Evolutionary conservation across 192 early-diverging fungal species (phyloP).

Genomic region (Spizellomyces punctatus): DNA sequence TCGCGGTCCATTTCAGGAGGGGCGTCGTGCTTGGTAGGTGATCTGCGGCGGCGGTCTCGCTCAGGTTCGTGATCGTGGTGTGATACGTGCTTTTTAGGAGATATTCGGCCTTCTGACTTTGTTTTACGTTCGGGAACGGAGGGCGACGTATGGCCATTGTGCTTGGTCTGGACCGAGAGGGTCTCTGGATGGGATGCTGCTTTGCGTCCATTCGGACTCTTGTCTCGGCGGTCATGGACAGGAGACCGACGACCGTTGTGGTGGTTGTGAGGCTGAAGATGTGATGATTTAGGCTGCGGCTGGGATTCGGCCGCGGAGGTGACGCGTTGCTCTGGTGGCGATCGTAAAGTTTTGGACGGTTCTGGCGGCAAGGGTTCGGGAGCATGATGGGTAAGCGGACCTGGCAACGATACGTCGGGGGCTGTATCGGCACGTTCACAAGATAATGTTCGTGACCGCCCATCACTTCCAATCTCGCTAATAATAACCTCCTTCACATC

Average conservation of each 20-base stretch:
- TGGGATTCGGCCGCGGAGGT: background rate
- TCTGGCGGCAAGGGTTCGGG: background rate
- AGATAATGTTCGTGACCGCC: conserved; percentile 7
- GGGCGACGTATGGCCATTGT: background rate
- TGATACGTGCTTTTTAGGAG: background rate
- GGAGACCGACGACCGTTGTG: background rate
- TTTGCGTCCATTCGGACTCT: no score
- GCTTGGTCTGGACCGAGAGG: background rate
- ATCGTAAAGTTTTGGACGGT: background rate
- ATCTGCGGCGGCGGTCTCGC: background rate
- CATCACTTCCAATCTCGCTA: conserved; percentile 20
- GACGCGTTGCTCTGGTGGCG: background rate
- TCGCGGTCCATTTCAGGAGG: background rate
- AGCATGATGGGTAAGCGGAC: background rate
- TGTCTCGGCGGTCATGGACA: no score
- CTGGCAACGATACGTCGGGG: background rate
- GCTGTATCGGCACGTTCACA: background rate
- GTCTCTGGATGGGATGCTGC: no score
- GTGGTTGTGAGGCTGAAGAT: background rate
- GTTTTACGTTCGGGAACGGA: background rate
- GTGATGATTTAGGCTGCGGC: background rate
- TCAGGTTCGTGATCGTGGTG: background rate
- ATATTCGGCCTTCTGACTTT: background rate
- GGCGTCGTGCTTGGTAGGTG: background rate
- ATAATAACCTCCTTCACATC: conserved; percentile 5